A percentile compares a stretch with the other conserved stretches of the same genome.
phyloP scores from a whole-genome alignment of 2,329 filamentous ascomycete genomes.

The Aspergillus flavus region DNA sequence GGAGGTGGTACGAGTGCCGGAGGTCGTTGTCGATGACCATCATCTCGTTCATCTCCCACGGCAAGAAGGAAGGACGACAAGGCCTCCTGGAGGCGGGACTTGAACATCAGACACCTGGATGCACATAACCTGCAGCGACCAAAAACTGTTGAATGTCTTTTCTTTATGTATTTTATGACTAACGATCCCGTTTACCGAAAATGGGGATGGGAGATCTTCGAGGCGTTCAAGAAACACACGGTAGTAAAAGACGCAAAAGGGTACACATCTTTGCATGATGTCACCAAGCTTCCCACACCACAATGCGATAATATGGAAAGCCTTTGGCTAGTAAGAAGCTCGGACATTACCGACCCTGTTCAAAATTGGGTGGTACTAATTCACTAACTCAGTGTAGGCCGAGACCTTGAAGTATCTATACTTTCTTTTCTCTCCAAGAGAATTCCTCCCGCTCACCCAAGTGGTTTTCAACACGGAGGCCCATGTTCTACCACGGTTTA shows the following conservation, averaged over 20 bases:
- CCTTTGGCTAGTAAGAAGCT: constrained; percentile 74
- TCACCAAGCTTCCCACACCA: constrained; percentile 67
- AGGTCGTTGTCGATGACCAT: constrained; percentile 6
- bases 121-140: constrained; percentile 88
- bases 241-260: constrained; percentile 67
- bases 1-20: not conserved
- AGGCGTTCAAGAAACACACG: constrained; percentile 80
- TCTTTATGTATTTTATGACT: constrained; percentile 97
- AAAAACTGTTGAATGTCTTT: constrained; percentile 87
- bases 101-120: constrained; percentile 73
- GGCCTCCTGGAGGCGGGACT: constrained; percentile 72
- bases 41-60: constrained; percentile 20
- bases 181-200: constrained; percentile 81
- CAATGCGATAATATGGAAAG: constrained; percentile 91
- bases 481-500: constrained; percentile 52
- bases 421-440: constrained; percentile 79
- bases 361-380: not conserved
- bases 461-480: constrained; percentile 93
- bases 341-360: no score
- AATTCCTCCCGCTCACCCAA: constrained; percentile 77
- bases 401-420: constrained; percentile 97
- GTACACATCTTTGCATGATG: constrained; percentile 77
- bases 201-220: constrained; percentile 98
- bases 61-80: constrained; percentile 15
- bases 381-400: constrained; percentile 37